Base-by-base conservation (phyloP, 176 grass and related monocot species). In the Alopecurus myosuroides region DNA sequence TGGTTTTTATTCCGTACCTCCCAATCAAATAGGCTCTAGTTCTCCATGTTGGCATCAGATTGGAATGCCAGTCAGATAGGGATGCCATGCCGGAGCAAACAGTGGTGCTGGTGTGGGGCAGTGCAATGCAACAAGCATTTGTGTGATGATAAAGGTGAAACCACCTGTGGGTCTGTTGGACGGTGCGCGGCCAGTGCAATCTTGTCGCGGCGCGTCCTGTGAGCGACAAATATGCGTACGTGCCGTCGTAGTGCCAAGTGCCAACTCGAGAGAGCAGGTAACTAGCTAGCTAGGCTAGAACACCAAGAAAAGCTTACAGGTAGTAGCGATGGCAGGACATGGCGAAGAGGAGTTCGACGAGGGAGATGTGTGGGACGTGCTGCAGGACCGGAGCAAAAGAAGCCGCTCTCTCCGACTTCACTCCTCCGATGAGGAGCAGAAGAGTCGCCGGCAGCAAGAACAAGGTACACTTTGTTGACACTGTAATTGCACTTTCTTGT, bases 281-380 rank as follows among this genome's bases (percentile, higher is more conserved):
- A 31, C 11, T 22, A 9, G 62, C 9, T 12, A 29, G 35, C 76
- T 48, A 40, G 50, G 48, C 31, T 51, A 46, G 62, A 19, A 25
- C 11, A 31, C 14, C 76, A 35, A 57, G 15, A 56, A 81, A 50
- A 75, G 71, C 45, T 36, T 36, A 53, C 9, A 53, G 46, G 20
- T 11, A 31, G 69, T 45, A 17, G 55, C 55, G 37, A 79, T 79
- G 77, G 77, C 77, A 1, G 53, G 23, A 44, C 70, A 29, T 29
- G 37, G 77, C 11, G 85, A 46, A 70, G 86, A 82, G 4, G 86
- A 88, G 86, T 88, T 88, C 81, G 86, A 88, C 18, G 86, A 88
- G 64, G 86, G 80, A 10, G 80, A 88, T 15, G 86, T 88, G 73
- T 88, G 80, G 86, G 86, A 88, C 64, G 65, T 88, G 40, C 74